Base-by-base conservation (phyloP, 129 eudicot genomes). In the Mikania micrantha region DNA sequence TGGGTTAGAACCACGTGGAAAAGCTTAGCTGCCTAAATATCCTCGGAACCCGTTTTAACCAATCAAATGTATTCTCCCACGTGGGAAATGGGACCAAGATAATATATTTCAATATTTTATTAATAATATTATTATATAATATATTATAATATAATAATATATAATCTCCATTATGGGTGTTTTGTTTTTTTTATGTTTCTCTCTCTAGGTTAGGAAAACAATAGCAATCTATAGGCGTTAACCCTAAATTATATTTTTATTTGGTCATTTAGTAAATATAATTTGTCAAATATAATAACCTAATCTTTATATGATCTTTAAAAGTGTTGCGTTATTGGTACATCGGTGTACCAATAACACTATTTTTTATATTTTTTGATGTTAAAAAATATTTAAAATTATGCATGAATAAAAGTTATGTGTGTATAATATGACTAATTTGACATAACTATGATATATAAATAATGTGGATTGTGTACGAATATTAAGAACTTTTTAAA, bases 1-100 rank as follows among this genome's bases (percentile, higher is more conserved):
- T 85, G 91, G 86, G 44, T 27, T 36, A 10, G 25, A 47, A 60
- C 82, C 67, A 66, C 72, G 78, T 69, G 41, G 62, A 50, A 73
- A 62, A 47, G 50, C 53, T 60, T 49, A 13, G 77, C 53, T 16
- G 45, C 65, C 71, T 70, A 79, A 68, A 77, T 74, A 79, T 81
- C 76, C 25, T 74, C 61, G 66, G 79, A 78, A 81, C 72, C 79
- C 25, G 35, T 81, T 66, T 42, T 78, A 69, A 64, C 92, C 92
- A 85, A 85, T 85, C 67, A 85, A 31, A 69, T 39, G 11, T 66
- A 35, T 53, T n/a, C 49, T 56, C 70, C 73, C 92, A 85, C 92
- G 92, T 85, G 92, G 92, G 85, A 53, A 24, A 10, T 21, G 64
- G 65, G 79, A 36, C 69, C 87, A n/a, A n/a, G n/a, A n/a, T n/a